These are phyloP conservation scores for Lumnitzera littorea DNA, from an alignment of 345 rosid genomes.

Conservation along the genomic window DNA sequence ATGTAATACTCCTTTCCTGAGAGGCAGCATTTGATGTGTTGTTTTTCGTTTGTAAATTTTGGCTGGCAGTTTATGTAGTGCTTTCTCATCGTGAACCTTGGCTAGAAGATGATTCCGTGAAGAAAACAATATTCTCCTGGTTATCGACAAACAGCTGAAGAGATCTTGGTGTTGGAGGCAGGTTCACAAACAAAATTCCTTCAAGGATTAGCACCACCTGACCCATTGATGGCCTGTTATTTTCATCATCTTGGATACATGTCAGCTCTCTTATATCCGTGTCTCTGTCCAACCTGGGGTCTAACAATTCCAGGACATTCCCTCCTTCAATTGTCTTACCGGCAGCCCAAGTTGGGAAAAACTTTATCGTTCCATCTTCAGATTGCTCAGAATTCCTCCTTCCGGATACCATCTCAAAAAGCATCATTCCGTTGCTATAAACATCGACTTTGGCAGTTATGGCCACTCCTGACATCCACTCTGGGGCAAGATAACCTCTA, in stretches of 20 bases:
- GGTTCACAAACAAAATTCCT: background rate
- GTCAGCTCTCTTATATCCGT: background rate
- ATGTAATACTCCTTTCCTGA: background rate
- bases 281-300: background rate
- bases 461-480: background rate
- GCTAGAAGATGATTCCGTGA: constrained; percentile 37
- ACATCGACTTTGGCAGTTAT: constrained; percentile 20
- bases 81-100: constrained; percentile 27
- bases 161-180: constrained; percentile 33
- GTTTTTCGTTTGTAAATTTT: constrained; percentile 23
- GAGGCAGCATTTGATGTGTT: constrained; percentile 10
- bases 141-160: constrained; percentile 35
- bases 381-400: constrained; percentile 3
- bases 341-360: constrained; percentile 5
- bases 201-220: constrained; percentile 8
- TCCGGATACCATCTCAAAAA: constrained; percentile 11
- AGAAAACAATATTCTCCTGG: constrained; percentile 33
- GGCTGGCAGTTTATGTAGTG: constrained; percentile 12
- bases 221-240: constrained; percentile 8
- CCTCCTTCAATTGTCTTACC: background rate
- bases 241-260: constrained; percentile 3
- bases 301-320: background rate
- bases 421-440: constrained; percentile 21
- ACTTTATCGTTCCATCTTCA: background rate
- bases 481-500: constrained; percentile 5